phyloP scores from a whole-genome alignment of 129 eudicot genomes.

The Tagetes erecta region DNA sequence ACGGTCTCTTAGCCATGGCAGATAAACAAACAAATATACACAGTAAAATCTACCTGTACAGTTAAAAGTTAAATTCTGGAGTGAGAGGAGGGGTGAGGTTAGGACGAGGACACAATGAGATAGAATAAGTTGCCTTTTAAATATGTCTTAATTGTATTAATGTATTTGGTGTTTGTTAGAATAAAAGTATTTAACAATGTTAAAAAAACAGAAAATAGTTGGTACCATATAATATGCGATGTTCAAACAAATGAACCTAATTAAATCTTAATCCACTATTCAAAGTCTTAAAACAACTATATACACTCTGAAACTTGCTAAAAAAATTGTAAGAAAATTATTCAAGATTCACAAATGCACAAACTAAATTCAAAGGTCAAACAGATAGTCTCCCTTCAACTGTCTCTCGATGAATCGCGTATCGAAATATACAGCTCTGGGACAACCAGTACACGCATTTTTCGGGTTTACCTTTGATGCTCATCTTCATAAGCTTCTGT shows the following conservation, averaged over 20 bases:
- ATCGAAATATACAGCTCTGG: slow-evolving; percentile 70
- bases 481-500: slow-evolving; percentile 47
- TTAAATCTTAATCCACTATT: slow-evolving; percentile 25
- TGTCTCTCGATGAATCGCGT: slow-evolving; percentile 59
- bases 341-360: slow-evolving; percentile 39
- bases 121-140: too few relatives aligned
- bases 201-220: too few relatives aligned
- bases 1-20: slow-evolving; percentile 49
- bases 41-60: too few relatives aligned
- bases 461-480: slow-evolving; percentile 51
- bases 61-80: too few relatives aligned
- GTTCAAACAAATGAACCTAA: slow-evolving; percentile 12
- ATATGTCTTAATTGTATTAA: background rate
- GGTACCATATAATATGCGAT: background rate
- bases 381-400: slow-evolving; percentile 39
- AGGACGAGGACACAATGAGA: too few relatives aligned
- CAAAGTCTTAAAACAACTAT: slow-evolving; percentile 26
- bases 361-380: slow-evolving; percentile 7
- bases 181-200: background rate
- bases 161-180: background rate
- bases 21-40: slow-evolving; percentile 20
- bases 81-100: background rate
- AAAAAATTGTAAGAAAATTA: slow-evolving; percentile 7
- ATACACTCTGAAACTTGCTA: slow-evolving; percentile 32
- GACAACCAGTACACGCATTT: slow-evolving; percentile 60